Percentiles rank a stretch among this genome's conserved stretches.
phyloP scores from a whole-genome alignment of 495 filamentous ascomycete species.

The Staphylotrichum longicolle region DNA sequence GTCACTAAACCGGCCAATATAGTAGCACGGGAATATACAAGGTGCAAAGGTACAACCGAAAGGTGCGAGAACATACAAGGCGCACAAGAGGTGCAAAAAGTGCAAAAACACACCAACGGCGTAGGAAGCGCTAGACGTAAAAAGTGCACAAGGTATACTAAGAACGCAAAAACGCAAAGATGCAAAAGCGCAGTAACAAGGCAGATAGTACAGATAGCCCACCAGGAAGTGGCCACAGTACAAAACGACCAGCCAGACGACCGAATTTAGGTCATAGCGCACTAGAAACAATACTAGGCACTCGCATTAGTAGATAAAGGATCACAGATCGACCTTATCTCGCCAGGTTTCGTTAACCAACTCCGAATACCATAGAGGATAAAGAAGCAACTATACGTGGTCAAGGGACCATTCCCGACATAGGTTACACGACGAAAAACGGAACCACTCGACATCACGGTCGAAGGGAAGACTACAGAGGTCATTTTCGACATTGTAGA shows the following conservation, averaged over 20 bases:
- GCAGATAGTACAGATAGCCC: too few relatives aligned
- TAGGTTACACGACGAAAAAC: not conserved
- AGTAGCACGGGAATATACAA: too few relatives aligned
- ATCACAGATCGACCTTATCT: not conserved
- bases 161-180: too few relatives aligned
- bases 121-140: not conserved
- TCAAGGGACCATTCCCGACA: not conserved
- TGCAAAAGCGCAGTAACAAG: too few relatives aligned
- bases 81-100: too few relatives aligned
- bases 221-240: too few relatives aligned
- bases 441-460: not conserved
- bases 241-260: too few relatives aligned
- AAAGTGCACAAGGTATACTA: too few relatives aligned
- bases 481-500: conserved; percentile 6
- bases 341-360: not conserved
- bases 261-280: not conserved
- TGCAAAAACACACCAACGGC: too few relatives aligned
- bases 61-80: too few relatives aligned
- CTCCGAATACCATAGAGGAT: not conserved
- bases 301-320: not conserved
- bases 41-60: too few relatives aligned
- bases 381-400: not conserved
- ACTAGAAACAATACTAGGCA: not conserved
- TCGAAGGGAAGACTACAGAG: not conserved
- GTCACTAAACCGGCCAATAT: too few relatives aligned